Conservation (phyloP, 139 green algal genomes). For the Mesostigma viride region DNA sequence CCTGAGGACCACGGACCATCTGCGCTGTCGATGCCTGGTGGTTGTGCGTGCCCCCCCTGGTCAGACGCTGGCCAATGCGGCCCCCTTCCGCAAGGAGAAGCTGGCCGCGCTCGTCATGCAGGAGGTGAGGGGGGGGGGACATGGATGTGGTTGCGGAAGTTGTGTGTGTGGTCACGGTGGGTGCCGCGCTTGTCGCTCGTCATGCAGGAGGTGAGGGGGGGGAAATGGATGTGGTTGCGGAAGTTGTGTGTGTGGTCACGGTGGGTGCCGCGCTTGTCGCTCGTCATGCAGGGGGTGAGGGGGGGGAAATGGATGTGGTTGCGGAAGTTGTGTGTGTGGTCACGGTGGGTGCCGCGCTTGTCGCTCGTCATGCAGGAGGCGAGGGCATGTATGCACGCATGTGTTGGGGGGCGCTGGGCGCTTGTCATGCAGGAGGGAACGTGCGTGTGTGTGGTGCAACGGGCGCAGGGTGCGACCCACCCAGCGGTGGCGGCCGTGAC, state of each 20-base stretch:
- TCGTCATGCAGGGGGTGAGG: slow-evolving; percentile 11
- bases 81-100: slow-evolving; percentile 14
- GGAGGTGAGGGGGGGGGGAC: no score
- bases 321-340: slow-evolving; percentile 4
- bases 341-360: not conserved
- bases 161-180: not conserved
- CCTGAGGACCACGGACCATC: no score
- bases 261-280: not conserved
- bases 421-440: no score
- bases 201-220: slow-evolving; percentile 13
- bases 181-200: not conserved
- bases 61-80: not conserved
- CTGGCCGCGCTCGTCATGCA: slow-evolving; percentile 8
- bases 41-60: no score
- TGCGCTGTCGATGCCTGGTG: no score
- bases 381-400: no score
- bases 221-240: slow-evolving; percentile 3
- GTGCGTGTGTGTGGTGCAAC: no score
- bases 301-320: slow-evolving; percentile 9
- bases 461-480: no score
- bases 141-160: slow-evolving; percentile 4
- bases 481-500: no score
- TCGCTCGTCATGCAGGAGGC: slow-evolving; percentile 10
- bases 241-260: slow-evolving; percentile 4
- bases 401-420: no score